Evolutionary conservation across 1,139 yeast genomes (phyloP).

Genomic region (Arxiozyma bovina): DNA sequence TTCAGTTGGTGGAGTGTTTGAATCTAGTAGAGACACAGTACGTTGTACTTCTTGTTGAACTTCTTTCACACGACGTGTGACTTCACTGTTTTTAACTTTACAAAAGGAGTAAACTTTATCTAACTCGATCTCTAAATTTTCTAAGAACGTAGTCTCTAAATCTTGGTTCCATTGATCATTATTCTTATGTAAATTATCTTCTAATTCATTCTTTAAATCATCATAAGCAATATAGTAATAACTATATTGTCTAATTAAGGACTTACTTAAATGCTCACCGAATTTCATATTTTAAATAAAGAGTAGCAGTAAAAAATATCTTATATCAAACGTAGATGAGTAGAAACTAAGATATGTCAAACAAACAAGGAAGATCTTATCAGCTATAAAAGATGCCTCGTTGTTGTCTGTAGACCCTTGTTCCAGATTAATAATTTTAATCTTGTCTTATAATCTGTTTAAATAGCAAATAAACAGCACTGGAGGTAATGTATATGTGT

Average conservation of each 20-base stretch:
- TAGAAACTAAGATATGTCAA: background rate
- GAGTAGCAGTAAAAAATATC: too few species aligned
- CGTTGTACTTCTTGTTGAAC: slow-evolving; percentile 60
- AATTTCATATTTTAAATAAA: slow-evolving; percentile 36
- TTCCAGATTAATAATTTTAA: too few species aligned
- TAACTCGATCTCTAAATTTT: slow-evolving; percentile 65
- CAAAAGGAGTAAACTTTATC: slow-evolving; percentile 90
- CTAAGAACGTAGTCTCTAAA: slow-evolving; percentile 72
- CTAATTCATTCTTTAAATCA: slow-evolving; percentile 74
- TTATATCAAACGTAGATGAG: background rate
- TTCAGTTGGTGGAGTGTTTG: slow-evolving; percentile 42
- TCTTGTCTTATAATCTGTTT: background rate
- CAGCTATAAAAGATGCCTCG: background rate
- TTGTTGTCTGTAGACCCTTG: background rate
- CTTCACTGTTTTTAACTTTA: slow-evolving; percentile 77
- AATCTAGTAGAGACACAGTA: slow-evolving; percentile 45
- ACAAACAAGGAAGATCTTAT: background rate
- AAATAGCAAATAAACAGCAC: too few species aligned
- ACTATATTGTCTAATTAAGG: slow-evolving; percentile 73
- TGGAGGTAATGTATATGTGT: background rate
- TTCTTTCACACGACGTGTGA: slow-evolving; percentile 71
- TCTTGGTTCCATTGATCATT: slow-evolving; percentile 60
- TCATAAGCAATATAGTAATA: slow-evolving; percentile 87
- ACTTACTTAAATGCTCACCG: slow-evolving; percentile 66
- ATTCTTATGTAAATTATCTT: slow-evolving; percentile 50